These are phyloP conservation scores for Dryas drummondii DNA, from an alignment of 306 rosid species.

Conservation along the genomic window DNA sequence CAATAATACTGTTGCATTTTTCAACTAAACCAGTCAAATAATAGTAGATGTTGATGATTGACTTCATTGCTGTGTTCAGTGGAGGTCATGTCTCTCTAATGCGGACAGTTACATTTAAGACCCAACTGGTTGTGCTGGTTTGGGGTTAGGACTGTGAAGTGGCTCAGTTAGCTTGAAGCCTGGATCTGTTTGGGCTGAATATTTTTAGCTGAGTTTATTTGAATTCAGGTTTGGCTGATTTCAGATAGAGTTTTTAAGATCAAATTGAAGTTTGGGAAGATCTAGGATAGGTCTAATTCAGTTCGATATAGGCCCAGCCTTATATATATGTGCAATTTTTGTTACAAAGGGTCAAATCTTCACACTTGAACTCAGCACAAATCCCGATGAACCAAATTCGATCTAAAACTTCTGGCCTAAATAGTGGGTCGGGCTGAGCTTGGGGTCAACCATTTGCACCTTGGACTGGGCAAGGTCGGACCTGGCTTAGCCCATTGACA, in stretches of 20 bases:
- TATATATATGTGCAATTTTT: background rate
- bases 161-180: background rate
- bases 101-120: background rate
- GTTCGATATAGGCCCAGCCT: background rate
- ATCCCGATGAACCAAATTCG: background rate
- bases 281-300: background rate
- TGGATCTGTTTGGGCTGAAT: background rate
- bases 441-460: background rate
- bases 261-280: background rate
- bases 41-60: background rate
- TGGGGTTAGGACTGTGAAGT: background rate
- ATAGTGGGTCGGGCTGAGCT: background rate
- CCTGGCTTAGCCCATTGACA: no score
- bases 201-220: background rate
- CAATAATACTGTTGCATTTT: background rate
- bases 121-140: background rate
- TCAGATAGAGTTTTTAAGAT: background rate
- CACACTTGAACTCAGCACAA: background rate
- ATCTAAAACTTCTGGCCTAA: constrained; percentile 1
- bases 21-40: background rate
- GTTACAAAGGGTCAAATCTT: background rate
- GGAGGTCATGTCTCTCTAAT: background rate
- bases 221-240: background rate
- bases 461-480: background rate
- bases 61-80: background rate